These are phyloP conservation scores for Silybum marianum DNA, from an alignment of 129 eudicot genomes.

Conservation along the genomic window DNA sequence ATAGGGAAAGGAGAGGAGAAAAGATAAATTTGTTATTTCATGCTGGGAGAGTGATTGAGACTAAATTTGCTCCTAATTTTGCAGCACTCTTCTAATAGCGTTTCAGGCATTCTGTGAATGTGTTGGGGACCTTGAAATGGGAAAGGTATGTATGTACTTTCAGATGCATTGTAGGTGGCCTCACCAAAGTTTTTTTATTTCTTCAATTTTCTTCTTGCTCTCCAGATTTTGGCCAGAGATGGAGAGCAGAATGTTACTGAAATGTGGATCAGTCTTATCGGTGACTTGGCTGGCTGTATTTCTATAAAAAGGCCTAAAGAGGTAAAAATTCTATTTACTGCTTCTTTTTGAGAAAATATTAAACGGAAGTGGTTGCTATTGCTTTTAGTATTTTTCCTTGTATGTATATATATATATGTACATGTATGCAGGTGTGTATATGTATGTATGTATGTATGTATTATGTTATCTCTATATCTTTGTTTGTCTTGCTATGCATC, in stretches of 20 bases:
- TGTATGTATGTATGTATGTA: neutral
- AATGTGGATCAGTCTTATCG: slow-evolving; percentile 80
- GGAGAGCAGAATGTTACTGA: slow-evolving; percentile 86
- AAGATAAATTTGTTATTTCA: slow-evolving; percentile 5
- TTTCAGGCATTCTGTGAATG: slow-evolving; percentile 99
- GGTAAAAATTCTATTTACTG: slow-evolving; percentile 36
- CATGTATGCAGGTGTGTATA: too few species aligned
- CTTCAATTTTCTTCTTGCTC: neutral
- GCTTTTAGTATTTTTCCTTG: neutral
- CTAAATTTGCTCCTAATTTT: slow-evolving; percentile 11
- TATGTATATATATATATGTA: neutral
- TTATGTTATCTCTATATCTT: neutral
- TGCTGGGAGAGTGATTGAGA: neutral
- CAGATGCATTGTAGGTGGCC: neutral
- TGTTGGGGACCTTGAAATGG: slow-evolving; percentile 98
- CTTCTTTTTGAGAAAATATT: neutral
- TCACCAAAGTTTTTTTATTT: neutral
- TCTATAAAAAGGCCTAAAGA: slow-evolving; percentile 96
- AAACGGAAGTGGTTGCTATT: neutral
- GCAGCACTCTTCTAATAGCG: slow-evolving; percentile 74
- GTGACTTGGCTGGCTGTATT: slow-evolving; percentile 80
- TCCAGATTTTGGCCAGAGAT: slow-evolving; percentile 88
- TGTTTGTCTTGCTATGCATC: neutral
- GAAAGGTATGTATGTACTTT: slow-evolving; percentile 75
- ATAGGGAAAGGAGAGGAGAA: neutral